Conservation (phyloP, 257 asterid genomes). For the Galeopsis tetrahit region DNA sequence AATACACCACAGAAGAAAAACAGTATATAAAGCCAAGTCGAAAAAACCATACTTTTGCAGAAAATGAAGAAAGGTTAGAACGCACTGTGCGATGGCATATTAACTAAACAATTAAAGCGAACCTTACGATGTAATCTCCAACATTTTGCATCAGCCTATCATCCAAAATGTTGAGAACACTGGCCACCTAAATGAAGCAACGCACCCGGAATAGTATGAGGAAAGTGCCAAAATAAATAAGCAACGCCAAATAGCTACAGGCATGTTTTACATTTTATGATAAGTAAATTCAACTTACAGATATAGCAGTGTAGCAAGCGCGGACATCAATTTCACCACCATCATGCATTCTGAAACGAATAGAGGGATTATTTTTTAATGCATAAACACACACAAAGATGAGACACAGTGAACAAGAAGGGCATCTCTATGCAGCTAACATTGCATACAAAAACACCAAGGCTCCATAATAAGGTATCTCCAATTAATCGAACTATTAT, state of each 20-base stretch:
- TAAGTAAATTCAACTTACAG: slow-evolving; percentile 62
- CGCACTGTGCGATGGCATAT: slow-evolving; percentile 17
- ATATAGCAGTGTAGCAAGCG: slow-evolving; percentile 95
- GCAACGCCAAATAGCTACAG: slow-evolving; percentile 1
- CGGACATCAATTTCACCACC: slow-evolving; percentile 99
- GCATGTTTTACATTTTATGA: neutral
- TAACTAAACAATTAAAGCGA: slow-evolving; percentile 32
- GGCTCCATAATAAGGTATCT: slow-evolving; percentile 13
- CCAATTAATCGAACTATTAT: slow-evolving; percentile 25
- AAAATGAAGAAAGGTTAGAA: slow-evolving; percentile 4
- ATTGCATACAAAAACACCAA: slow-evolving; percentile 1
- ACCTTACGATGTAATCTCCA: slow-evolving; percentile 89
- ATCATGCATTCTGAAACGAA: slow-evolving; percentile 82
- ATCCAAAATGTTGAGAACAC: slow-evolving; percentile 86
- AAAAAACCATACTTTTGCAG: neutral
- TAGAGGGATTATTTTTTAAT: slow-evolving; percentile 7
- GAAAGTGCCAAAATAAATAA: slow-evolving; percentile 21
- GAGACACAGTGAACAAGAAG: slow-evolving; percentile 10
- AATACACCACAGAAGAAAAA: slow-evolving; percentile 11
- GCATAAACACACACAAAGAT: slow-evolving; percentile 11
- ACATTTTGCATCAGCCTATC: slow-evolving; percentile 65
- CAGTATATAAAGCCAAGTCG: slow-evolving; percentile 12
- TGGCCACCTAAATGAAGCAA: slow-evolving; percentile 73
- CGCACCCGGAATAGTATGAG: slow-evolving; percentile 33
- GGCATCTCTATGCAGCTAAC: slow-evolving; percentile 18